phyloP scores from a whole-genome alignment of 2,329 filamentous ascomycete genomes.

The Colletotrichum horii region DNA sequence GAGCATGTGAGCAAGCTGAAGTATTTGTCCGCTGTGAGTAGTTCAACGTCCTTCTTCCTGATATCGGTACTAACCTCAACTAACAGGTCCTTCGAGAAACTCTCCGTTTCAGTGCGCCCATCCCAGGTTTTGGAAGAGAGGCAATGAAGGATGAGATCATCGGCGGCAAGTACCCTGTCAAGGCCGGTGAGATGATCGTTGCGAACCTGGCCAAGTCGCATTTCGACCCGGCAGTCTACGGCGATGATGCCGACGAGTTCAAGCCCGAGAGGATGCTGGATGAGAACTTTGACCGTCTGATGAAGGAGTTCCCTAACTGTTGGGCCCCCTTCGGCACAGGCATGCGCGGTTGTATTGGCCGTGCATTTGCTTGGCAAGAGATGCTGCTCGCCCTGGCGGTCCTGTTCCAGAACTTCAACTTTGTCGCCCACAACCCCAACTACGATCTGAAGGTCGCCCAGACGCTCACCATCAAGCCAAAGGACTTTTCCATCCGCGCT shows the following conservation, averaged over 20 bases:
- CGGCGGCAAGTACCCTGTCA: slow-evolving; percentile 59
- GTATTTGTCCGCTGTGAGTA: slow-evolving; percentile 61
- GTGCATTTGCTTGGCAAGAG: slow-evolving; percentile 61
- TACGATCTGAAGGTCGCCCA: slow-evolving; percentile 59
- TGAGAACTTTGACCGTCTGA: slow-evolving; percentile 45
- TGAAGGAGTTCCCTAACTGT: slow-evolving; percentile 36
- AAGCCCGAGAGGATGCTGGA: slow-evolving; percentile 67
- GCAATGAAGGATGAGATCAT: slow-evolving; percentile 47
- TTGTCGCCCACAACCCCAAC: slow-evolving; percentile 61
- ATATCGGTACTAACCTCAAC: background rate
- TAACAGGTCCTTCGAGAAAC: slow-evolving; percentile 59
- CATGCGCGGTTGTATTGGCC: slow-evolving; percentile 55
- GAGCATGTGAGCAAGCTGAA: slow-evolving; percentile 67
- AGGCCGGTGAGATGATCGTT: slow-evolving; percentile 47
- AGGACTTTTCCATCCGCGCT: slow-evolving; percentile 64
- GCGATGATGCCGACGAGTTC: slow-evolving; percentile 62
- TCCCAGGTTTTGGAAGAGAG: slow-evolving; percentile 29
- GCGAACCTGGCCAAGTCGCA: slow-evolving; percentile 54
- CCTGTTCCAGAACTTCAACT: slow-evolving; percentile 71
- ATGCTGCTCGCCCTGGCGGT: slow-evolving; percentile 52
- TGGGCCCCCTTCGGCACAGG: slow-evolving; percentile 62
- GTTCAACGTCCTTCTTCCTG: background rate
- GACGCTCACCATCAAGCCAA: slow-evolving; percentile 65
- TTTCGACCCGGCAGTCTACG: slow-evolving; percentile 60
- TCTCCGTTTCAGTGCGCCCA: slow-evolving; percentile 31